Conservation (phyloP, 306 rosid species). For the Luffa acutangula region DNA sequence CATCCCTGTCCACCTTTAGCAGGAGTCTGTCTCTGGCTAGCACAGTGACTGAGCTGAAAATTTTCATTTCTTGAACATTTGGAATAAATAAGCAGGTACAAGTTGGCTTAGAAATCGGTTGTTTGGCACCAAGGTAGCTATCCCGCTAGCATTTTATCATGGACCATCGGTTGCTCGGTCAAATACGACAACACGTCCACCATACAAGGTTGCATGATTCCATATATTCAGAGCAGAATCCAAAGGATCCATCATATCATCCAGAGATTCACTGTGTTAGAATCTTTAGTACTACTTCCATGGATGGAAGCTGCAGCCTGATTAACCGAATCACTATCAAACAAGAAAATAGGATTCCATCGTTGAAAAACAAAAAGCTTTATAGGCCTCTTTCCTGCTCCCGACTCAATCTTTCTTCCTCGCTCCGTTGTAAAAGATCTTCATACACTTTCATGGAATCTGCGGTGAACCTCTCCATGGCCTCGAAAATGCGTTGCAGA, state of each 20-base stretch:
- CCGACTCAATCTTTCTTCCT: constrained; percentile 38
- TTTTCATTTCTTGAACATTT: constrained; percentile 2
- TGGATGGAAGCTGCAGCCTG: constrained; percentile 13
- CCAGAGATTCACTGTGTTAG: not conserved
- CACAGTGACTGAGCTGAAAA: not conserved
- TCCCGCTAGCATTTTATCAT: not conserved
- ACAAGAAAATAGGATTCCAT: not conserved
- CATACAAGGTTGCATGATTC: not conserved
- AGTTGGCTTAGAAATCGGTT: not conserved
- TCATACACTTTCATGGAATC: constrained; percentile 61
- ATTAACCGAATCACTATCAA: constrained; percentile 6
- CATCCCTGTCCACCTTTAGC: not conserved
- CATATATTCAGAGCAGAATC: not conserved
- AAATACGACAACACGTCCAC: not conserved
- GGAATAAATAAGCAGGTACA: constrained; percentile 4
- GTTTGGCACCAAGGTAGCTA: not conserved
- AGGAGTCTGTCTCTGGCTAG: not conserved
- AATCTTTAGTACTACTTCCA: not conserved
- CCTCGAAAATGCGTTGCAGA: constrained; percentile 82
- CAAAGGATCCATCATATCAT: not conserved
- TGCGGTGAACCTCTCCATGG: constrained; percentile 84
- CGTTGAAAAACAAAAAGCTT: not conserved
- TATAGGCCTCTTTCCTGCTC: constrained; percentile 33
- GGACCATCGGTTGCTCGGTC: not conserved
- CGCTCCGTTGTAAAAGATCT: constrained; percentile 65